phyloP scores from a whole-genome alignment of 805 yeast species.

The Sungouiella thailandica region DNA sequence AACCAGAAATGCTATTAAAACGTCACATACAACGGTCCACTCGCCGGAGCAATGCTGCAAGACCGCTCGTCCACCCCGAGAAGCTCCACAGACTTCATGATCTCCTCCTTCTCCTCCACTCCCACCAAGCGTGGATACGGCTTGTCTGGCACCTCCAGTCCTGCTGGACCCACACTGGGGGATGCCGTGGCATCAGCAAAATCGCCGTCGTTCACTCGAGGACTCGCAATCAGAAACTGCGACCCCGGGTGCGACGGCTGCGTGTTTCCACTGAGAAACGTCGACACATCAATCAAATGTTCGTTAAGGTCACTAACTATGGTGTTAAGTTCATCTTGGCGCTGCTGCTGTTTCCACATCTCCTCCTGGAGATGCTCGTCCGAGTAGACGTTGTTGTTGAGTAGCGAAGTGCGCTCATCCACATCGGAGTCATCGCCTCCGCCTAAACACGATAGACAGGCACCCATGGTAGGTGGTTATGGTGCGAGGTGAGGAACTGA shows the following conservation, averaged over 20 bases:
- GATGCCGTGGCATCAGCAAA: slow-evolving; percentile 2
- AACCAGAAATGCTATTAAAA: slow-evolving; percentile 4
- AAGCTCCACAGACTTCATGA: slow-evolving; percentile 16
- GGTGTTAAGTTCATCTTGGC: slow-evolving; percentile 43
- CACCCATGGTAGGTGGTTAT: slow-evolving; percentile 41
- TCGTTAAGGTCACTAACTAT: slow-evolving; percentile 41
- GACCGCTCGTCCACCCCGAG: slow-evolving; percentile 14
- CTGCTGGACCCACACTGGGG: slow-evolving; percentile 7
- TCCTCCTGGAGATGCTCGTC: slow-evolving; percentile 33
- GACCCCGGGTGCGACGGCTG: slow-evolving; percentile 4
- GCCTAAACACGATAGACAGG: slow-evolving; percentile 43
- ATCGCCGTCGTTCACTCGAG: slow-evolving; percentile 5
- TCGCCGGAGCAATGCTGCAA: slow-evolving; percentile 6
- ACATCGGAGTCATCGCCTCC: slow-evolving; percentile 30
- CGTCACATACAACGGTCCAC: slow-evolving; percentile 11
- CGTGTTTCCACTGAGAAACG: slow-evolving; percentile 20
- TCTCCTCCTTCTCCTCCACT: slow-evolving; percentile 19
- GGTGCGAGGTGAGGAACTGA: too few species aligned
- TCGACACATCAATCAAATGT: slow-evolving; percentile 32
- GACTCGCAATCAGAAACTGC: slow-evolving; percentile 3
- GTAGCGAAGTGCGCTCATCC: slow-evolving; percentile 37
- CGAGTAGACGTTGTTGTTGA: slow-evolving; percentile 21
- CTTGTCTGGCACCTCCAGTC: slow-evolving; percentile 11
- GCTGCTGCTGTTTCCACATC: slow-evolving; percentile 34
- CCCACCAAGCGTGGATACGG: slow-evolving; percentile 21